Evolutionary conservation across 140 eudicot species (phyloP), one percentile per base, ranked within the genome.

Genomic region (Senecio squalidus): DNA sequence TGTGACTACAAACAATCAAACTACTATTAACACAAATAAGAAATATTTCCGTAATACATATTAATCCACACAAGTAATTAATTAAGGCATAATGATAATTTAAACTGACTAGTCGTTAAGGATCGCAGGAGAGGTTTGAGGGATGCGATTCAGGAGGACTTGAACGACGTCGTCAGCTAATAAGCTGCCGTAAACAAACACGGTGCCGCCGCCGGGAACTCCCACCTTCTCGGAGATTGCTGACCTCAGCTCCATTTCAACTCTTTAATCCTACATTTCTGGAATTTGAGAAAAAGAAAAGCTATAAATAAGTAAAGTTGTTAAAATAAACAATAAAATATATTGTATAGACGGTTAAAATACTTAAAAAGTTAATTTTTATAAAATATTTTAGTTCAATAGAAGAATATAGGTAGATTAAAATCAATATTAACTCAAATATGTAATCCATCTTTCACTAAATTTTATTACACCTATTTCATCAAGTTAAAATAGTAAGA

Each of bases 181-280:
- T 43, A 91, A 87, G 60, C 94, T 91, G 41, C 98, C 98, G 70
- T 91, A 91, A 3, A 91, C 98, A 60, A 91, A 91, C 4, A 91
- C 94, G 33, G 81, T 71, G 13, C 45, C 38, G 14, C 68, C 75
- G 1, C 66, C 71, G 23, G 29, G 47, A 10, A 14, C 68, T 26
- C 6, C 63, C 58, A 30, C 64, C 24, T 31, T 39, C 11, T 57
- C 64, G 57, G 69, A 49, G 62, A 45, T 50, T 24, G 62, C 14
- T 36, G 71, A 54, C 57, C 66, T 36, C 77, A 25, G 63, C 70
- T n/a, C 76, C 58, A 51, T 51, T 50, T n/a, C 56, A 28, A 23
- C 39, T 38, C 41, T 41, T n/a, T n/a, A n/a, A n/a, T n/a, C n/a
- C 4, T 9, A 36, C 13, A 36, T 36, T n/a, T 3, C 41, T 9